phyloP scores from a whole-genome alignment of 2,329 filamentous ascomycete species.

The Alternaria sp. region DNA sequence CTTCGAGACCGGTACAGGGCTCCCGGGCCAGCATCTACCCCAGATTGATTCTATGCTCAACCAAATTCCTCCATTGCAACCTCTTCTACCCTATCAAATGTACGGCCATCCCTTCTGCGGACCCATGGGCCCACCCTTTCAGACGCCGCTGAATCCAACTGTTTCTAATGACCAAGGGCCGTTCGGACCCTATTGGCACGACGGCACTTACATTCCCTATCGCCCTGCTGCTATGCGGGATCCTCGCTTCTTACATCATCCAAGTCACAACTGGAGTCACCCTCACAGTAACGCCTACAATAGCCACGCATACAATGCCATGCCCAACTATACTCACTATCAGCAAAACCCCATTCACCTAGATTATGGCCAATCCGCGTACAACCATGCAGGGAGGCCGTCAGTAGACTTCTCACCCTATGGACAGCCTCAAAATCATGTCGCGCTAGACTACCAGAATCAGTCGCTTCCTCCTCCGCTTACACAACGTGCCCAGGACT shows the following conservation, averaged over 20 bases:
- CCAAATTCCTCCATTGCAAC: constrained; percentile 66
- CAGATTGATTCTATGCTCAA: constrained; percentile 69
- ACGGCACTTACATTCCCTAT: constrained; percentile 53
- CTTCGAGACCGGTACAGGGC: constrained; percentile 48
- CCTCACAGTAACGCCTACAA: constrained; percentile 41
- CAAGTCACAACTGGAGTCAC: constrained; percentile 42
- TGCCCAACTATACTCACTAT: constrained; percentile 38
- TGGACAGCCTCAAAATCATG: constrained; percentile 34
- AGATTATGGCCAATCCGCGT: constrained; percentile 35
- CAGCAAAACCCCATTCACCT: constrained; percentile 37
- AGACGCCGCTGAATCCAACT: constrained; percentile 49
- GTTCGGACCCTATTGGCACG: constrained; percentile 53
- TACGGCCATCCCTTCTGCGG: constrained; percentile 45
- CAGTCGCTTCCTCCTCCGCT: constrained; percentile 27
- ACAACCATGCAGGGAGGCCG: constrained; percentile 31
- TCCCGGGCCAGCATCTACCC: constrained; percentile 54
- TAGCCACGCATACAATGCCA: constrained; percentile 34
- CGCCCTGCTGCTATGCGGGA: constrained; percentile 52
- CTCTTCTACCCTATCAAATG: constrained; percentile 60
- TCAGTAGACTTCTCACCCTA: constrained; percentile 39
- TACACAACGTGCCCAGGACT: constrained; percentile 36
- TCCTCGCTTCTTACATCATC: constrained; percentile 47
- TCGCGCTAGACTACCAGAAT: constrained; percentile 40
- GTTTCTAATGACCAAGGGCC: constrained; percentile 53
- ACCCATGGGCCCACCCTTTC: constrained; percentile 44